phyloP scores from a whole-genome alignment of 176 grass and related monocot species.

The Poa annua region DNA sequence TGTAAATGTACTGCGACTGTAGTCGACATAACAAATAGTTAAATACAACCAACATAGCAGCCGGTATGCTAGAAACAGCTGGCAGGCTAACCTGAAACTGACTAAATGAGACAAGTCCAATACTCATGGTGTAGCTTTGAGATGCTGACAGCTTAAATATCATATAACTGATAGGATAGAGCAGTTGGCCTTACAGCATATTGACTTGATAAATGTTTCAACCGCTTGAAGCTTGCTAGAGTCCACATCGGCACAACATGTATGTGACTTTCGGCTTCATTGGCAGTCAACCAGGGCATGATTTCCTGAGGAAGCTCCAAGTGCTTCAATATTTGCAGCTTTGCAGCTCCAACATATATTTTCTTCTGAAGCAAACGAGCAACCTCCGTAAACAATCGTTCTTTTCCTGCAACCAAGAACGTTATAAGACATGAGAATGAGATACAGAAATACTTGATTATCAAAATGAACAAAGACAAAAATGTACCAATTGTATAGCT shows the following conservation, averaged over 20 bases:
- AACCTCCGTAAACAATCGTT: slow-evolving; percentile 84
- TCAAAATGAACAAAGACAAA: slow-evolving; percentile 14
- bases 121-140: background rate
- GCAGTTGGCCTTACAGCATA: slow-evolving; percentile 68
- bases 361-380: slow-evolving; percentile 85
- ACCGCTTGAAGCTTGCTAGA: slow-evolving; percentile 90
- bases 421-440: slow-evolving; percentile 9
- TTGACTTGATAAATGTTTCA: slow-evolving; percentile 83
- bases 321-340: slow-evolving; percentile 70
- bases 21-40: background rate
- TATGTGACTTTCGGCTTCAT: slow-evolving; percentile 91
- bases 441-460: slow-evolving; percentile 24
- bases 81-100: background rate
- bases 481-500: slow-evolving; percentile 94
- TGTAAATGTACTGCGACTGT: slow-evolving; percentile 1
- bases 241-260: slow-evolving; percentile 99
- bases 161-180: slow-evolving; percentile 18
- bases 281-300: slow-evolving; percentile 89
- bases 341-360: slow-evolving; percentile 82
- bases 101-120: background rate
- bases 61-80: background rate
- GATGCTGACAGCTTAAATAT: slow-evolving; percentile 6
- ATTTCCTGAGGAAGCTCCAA: slow-evolving; percentile 78
- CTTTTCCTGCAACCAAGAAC: slow-evolving; percentile 67
- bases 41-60: background rate